Base-by-base conservation (phyloP, 495 filamentous ascomycete species). In the Chlorociboria aeruginascens region DNA sequence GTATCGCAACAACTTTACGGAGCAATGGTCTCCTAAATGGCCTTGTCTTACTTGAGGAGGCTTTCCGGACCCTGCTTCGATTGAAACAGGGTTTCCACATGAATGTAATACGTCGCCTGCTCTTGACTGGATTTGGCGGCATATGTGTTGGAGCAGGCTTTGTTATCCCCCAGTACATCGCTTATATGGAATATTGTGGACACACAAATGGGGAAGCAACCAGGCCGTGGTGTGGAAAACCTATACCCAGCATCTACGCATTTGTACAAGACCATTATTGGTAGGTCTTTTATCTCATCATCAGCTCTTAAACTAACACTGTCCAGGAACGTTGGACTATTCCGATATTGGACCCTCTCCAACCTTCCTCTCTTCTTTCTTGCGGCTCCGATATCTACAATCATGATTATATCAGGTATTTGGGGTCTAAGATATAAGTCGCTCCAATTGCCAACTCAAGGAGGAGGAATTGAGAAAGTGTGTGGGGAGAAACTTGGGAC, bases 181-280 rank as follows among this genome's bases (percentile, higher is more conserved):
- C 90, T 11, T 97, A 85, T 61, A 59, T 57, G 30, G 69, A 76
- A 32, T 95, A 79, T 61, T 98, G 92, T 62, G 34, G 28, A 10
- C 40, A 48, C 10, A 45, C 57, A 30, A 58, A 55, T 1, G 53
- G 45, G 8, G 51, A 59, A 25, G 52, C 55, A 8, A 48, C 51
- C 20, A 70, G 85, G 45, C 78, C 79, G 7, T 98, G 92, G 92
- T 98, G 92, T 56, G 63, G 64, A 25, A 68, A 66, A 14, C 50
- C 61, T 7, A 20, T 87, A 14, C 92, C 93, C 12, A 95, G 87
- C 62, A 86, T 97, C 35, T 98, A 94, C 63, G 68, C 77, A 16
- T 98, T 81, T 69, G 93, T 96, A 10, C 93, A 98, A 58, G 68
- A 65, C 35, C 69, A 84, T 45, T 95, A 98, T 62, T 98, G 93